Base-by-base conservation (phyloP, 2,329 filamentous ascomycete genomes). In the Alternaria viburni region DNA sequence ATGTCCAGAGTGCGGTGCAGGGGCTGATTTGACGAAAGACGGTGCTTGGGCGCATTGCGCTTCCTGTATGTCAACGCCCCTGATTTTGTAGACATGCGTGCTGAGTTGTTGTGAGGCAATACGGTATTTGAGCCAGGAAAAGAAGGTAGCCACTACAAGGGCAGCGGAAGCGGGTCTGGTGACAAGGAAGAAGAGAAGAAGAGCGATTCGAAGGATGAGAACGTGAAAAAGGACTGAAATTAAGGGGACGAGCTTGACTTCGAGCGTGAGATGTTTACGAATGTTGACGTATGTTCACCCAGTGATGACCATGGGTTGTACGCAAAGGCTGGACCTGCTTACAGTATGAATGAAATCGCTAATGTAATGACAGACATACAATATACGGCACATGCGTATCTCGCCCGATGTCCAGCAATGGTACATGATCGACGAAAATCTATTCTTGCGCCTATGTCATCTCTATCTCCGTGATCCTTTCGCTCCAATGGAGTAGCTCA, bases 111-210 rank as follows among this genome's bases (percentile, higher is more conserved):
- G 15, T 28, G 15, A 13, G 13, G 26, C 49, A 76, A 76, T 23
- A 76, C 69, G 0, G 66, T 74, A 4, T 76, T 76, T 19, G 66
- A 76, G 62, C 73, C 73, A 4, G 71, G 70, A 9, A 76, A 76
- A 51, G 73, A 76, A 23, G 72, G 72, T 0, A 70, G 69, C 15
- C 64, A 68, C 5, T 76, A 74, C 32, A 67, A 55, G 26, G 73
- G 73, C 10, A 65, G 69, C 28, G 73, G 73, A 0, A 70, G 70
- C 21, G 71, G 72, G 2, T 71, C 68, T 47, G 73, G 73, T 1
- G 73, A 76, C 19, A 73, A 71, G 26, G 71, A 74, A 25, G 72
- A 74, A 28, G 51, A 50, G 25, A 71, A 68, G 57, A 69, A 69
- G 65, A 44, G 59, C 5, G 60, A 66, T 10, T 32, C 46, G 5